Conservation (phyloP, 306 rosid genomes). For the Dryas octopetala region DNA sequence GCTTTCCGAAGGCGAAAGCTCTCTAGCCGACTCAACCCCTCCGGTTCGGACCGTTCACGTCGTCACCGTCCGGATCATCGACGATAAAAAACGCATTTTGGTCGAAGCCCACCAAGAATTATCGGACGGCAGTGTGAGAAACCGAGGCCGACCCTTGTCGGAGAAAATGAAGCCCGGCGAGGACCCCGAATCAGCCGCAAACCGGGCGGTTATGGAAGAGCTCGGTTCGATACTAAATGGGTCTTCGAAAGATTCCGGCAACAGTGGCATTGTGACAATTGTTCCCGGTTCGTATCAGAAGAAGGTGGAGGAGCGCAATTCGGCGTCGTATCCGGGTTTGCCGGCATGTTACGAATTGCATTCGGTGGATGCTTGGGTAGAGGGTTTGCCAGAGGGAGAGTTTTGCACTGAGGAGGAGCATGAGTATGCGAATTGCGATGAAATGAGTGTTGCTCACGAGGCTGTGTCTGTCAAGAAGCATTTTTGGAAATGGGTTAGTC, state of each 20-base stretch:
- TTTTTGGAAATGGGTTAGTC: conserved; percentile 89
- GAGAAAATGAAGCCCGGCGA: conserved; percentile 95
- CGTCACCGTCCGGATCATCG: conserved; percentile 53
- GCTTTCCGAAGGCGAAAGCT: conserved; percentile 78
- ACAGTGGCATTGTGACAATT: conserved; percentile 41
- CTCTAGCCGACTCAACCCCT: conserved; percentile 68
- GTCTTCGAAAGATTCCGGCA: conserved; percentile 8
- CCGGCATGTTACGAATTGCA: conserved; percentile 88
- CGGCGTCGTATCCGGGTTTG: conserved; percentile 85
- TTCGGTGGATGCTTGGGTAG: conserved; percentile 59
- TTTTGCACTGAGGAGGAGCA: conserved; percentile 75
- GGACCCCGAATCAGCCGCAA: conserved; percentile 70
- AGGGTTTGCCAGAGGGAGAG: conserved; percentile 78
- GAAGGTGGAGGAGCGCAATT: conserved; percentile 76
- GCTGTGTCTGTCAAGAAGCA: conserved; percentile 90
- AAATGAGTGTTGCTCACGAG: conserved; percentile 37
- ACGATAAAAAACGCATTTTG: conserved; percentile 35
- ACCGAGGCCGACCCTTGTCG: conserved; percentile 74
- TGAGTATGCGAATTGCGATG: conserved; percentile 48
- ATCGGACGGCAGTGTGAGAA: conserved; percentile 63
- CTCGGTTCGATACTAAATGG: conserved; percentile 59
- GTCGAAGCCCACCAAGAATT: conserved; percentile 76
- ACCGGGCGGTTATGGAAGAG: conserved; percentile 76
- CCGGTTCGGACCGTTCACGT: conserved; percentile 91
- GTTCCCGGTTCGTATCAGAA: conserved; percentile 68